phyloP scores from a whole-genome alignment of 176 grass and related monocot species.

The Aegilops speltoides region DNA sequence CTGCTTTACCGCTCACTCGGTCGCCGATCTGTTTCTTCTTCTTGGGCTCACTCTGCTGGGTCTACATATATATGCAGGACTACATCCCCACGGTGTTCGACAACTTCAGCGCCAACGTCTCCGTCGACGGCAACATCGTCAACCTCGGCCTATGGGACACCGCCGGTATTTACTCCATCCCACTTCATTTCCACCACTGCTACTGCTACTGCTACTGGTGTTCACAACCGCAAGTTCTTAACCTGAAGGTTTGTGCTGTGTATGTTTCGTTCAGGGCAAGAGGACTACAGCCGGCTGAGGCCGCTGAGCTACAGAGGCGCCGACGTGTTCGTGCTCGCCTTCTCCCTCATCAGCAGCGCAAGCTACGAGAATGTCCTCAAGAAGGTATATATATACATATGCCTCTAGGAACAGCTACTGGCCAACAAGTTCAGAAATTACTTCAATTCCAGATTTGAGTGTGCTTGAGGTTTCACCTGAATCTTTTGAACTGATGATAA shows the following conservation, averaged over 20 bases:
- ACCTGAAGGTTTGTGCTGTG: neutral
- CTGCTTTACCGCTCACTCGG: neutral
- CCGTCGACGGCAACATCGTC: slow-evolving; percentile 68
- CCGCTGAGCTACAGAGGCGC: slow-evolving; percentile 19
- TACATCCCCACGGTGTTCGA: slow-evolving; percentile 88
- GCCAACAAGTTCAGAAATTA: neutral
- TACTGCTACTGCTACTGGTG: neutral
- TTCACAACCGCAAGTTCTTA: neutral
- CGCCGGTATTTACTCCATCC: slow-evolving; percentile 33
- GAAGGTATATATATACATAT: neutral
- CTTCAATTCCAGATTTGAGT: neutral
- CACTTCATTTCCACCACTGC: neutral
- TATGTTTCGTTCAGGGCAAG: neutral
- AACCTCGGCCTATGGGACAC: slow-evolving; percentile 79
- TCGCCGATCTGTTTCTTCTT: slow-evolving; percentile 1
- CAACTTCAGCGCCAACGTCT: slow-evolving; percentile 86
- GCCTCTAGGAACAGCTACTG: neutral
- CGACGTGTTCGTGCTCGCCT: neutral
- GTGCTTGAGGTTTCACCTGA: neutral
- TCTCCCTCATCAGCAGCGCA: slow-evolving; percentile 19
- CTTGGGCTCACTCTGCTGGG: neutral
- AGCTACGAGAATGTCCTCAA: slow-evolving; percentile 21
- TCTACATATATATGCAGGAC: slow-evolving; percentile 22
- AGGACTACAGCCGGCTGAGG: slow-evolving; percentile 17
- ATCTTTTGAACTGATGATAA: slow-evolving; percentile 21